These are phyloP conservation scores for Curvularia verruculosa DNA, from an alignment of 2,329 filamentous ascomycete genomes.

Conservation along the genomic window DNA sequence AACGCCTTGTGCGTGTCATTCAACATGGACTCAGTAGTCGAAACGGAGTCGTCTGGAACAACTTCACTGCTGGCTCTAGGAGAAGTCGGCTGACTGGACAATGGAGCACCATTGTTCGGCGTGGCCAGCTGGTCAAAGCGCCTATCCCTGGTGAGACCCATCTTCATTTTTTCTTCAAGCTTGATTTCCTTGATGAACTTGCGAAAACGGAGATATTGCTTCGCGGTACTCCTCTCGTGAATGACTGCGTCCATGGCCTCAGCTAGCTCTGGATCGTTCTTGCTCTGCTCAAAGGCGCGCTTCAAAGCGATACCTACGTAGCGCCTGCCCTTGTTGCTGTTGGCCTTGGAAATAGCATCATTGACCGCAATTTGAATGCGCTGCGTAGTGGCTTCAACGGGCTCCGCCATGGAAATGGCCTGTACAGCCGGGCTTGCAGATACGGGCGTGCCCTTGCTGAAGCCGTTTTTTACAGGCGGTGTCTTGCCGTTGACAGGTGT, in stretches of 20 bases:
- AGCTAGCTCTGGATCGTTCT: conserved; percentile 45
- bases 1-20: conserved; percentile 30
- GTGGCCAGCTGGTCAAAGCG: conserved; percentile 24
- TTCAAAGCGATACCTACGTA: conserved; percentile 48
- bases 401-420: conserved; percentile 17
- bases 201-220: conserved; percentile 52
- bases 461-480: conserved; percentile 38
- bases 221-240: conserved; percentile 46
- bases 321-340: conserved; percentile 39
- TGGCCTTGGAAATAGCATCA: conserved; percentile 51
- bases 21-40: conserved; percentile 17
- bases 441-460: conserved; percentile 23
- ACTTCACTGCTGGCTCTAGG: conserved; percentile 34
- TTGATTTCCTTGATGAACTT: conserved; percentile 52
- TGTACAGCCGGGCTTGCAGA: conserved; percentile 29
- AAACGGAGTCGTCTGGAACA: conserved; percentile 33
- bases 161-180: conserved; percentile 36
- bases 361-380: conserved; percentile 49
- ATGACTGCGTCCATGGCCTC: conserved; percentile 53
- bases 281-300: conserved; percentile 52
- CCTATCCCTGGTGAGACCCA: conserved; percentile 23
- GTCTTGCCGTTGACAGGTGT: conserved; percentile 36
- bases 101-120: conserved; percentile 43
- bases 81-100: conserved; percentile 27
- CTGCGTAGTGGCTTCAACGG: conserved; percentile 26